Evolutionary conservation across 306 rosid species (phyloP), one percentile per base, ranked within the genome.

Genomic region (Prunus padus): DNA sequence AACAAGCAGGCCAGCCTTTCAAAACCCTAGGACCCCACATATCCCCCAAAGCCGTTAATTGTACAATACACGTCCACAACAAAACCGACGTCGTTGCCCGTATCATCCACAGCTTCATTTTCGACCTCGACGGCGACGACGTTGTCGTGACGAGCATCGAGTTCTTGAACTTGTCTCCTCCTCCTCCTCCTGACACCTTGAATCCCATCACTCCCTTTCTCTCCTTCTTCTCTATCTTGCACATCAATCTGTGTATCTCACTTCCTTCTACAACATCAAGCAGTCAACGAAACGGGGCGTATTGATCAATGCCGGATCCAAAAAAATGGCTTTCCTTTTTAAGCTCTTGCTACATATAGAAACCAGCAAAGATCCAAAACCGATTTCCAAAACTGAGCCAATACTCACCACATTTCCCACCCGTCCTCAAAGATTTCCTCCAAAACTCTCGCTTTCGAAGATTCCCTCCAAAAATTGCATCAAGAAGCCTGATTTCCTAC

Each of bases 1-100:
- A 95, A 75, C 97, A 95, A 37, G 99, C 90, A 67, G 99, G 99
- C 99, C 99, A 95, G 7, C 99, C 99, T 68, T 92, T 95, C 89
- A 95, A 87, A 79, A 89, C 97, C 86, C 97, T 86, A 5, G 99
- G 99, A 30, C 96, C 96, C 99, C 99, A 95, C 80, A 88, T 78
- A 77, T 95, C 96, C 26, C 99, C 97, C 50, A 95, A 72, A 9
- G 97, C 89, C 60, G 93, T 95, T 69, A 95, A 84, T 86, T 95
- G 99, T 49, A 95, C 97, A 33, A 95, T 28, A 64, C 99, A 92
- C 28, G 99, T 95, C 99, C 97, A 95, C 15, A 94, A 78, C 84
- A 94, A 73, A 67, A 94, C 83, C 82, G 98, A 88, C 45, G 95
- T 84, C n/a, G 92, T 92, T 1, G 96, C 97, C 8, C 98, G 88